phyloP scores from a whole-genome alignment of 202 grass and related monocot species.

The Carex arenaria region DNA sequence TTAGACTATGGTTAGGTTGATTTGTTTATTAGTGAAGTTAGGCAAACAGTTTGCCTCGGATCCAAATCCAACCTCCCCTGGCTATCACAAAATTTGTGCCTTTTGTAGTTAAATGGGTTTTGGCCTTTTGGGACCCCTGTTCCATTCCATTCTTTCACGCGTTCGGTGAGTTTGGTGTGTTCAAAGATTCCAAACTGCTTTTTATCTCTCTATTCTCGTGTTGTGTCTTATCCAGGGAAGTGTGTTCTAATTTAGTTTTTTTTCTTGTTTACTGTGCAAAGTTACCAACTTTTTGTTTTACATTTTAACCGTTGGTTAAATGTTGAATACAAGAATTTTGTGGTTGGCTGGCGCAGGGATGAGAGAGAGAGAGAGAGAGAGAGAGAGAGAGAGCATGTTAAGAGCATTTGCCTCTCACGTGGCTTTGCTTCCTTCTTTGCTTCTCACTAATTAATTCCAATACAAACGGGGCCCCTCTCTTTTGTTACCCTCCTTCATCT shows the following conservation, averaged over 20 bases:
- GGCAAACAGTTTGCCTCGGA: neutral
- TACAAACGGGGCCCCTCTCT: slow-evolving; percentile 36
- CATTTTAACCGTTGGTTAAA: neutral
- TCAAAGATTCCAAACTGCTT: slow-evolving; percentile 12
- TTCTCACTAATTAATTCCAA: slow-evolving; percentile 32
- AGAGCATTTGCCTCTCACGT: slow-evolving; percentile 42
- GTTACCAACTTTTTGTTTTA: neutral
- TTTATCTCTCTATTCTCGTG: neutral
- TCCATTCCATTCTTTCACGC: neutral
- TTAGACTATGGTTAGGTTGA: neutral
- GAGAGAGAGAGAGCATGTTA: slow-evolving; percentile 12
- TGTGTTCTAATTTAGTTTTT: neutral
- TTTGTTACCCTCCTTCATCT: slow-evolving; percentile 36
- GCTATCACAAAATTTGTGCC: slow-evolving; percentile 20
- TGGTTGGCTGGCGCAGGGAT: slow-evolving; percentile 10
- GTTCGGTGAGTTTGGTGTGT: slow-evolving; percentile 18
- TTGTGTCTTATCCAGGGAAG: neutral
- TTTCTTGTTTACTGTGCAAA: neutral
- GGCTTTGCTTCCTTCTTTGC: slow-evolving; percentile 33
- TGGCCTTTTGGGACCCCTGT: neutral
- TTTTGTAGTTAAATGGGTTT: slow-evolving; percentile 6
- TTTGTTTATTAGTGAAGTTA: slow-evolving; percentile 3
- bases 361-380: slow-evolving; percentile 5
- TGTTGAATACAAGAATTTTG: neutral
- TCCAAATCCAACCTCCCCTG: slow-evolving; percentile 17